Percentiles rank a stretch among this genome's conserved stretches.
Conservation (phyloP, 768 basidiomycete species). For the Tylopilus balloui region DNA sequence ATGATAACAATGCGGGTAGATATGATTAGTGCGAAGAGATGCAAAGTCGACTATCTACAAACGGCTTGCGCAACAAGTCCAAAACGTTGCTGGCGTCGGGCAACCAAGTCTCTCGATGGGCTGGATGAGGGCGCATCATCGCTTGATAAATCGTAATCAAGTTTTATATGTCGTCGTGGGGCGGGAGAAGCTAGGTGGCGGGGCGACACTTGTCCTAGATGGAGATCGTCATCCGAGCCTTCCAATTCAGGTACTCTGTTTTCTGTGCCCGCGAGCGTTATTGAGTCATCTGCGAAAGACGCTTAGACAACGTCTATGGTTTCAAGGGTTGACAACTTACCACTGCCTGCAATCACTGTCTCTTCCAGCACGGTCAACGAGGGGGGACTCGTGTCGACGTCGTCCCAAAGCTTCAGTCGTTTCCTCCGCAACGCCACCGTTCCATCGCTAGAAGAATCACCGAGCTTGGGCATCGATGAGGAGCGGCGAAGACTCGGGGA, state of each 20-base stretch:
- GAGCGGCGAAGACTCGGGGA: constrained; percentile 24
- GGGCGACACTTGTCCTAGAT: constrained; percentile 65
- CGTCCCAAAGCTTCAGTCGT: constrained; percentile 25
- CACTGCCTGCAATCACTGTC: constrained; percentile 33
- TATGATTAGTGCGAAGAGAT: constrained; percentile 12
- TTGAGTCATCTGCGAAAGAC: constrained; percentile 43
- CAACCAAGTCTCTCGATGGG: constrained; percentile 43
- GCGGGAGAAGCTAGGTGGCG: constrained; percentile 62
- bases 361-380: constrained; percentile 23
- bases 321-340: constrained; percentile 14
- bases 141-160: constrained; percentile 38
- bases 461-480: constrained; percentile 22
- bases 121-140: constrained; percentile 48
- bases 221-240: constrained; percentile 61
- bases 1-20: constrained; percentile 21
- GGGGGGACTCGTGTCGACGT: constrained; percentile 9
- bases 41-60: constrained; percentile 7
- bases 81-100: constrained; percentile 38
- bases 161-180: constrained; percentile 36
- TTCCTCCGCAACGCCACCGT: constrained; percentile 13
- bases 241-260: constrained; percentile 16
- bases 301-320: constrained; percentile 3
- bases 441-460: constrained; percentile 15
- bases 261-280: constrained; percentile 28
- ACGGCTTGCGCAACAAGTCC: constrained; percentile 4